Conservation (phyloP, 176 grass and related monocot genomes). For the Dactylis glomerata region DNA sequence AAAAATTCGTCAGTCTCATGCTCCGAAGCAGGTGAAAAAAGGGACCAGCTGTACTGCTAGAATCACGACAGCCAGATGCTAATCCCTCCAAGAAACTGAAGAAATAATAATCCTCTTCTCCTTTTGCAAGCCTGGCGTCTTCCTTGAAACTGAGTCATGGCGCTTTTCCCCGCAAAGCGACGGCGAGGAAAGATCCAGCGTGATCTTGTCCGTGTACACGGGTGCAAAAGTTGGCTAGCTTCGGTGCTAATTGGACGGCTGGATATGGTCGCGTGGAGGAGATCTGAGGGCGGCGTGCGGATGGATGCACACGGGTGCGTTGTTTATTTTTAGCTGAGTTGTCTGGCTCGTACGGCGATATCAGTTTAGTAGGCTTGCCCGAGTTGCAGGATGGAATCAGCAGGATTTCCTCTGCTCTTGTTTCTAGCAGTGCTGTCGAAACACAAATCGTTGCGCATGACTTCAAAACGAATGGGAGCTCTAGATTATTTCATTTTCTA, state of each 20-base stretch:
- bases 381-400: too few species aligned
- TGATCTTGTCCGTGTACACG: conserved; percentile 1
- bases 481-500: too few species aligned
- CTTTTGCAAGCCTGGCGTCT: neutral
- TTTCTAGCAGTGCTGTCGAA: too few species aligned
- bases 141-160: neutral
- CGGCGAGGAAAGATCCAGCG: neutral
- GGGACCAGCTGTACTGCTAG: neutral
- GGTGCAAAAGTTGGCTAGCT: neutral
- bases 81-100: neutral
- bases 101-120: neutral
- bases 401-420: too few species aligned
- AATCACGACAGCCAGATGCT: neutral
- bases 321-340: neutral
- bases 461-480: too few species aligned
- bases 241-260: neutral
- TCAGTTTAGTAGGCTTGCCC: too few species aligned
- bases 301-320: neutral
- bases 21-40: too few species aligned
- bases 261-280: neutral
- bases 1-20: neutral
- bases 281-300: neutral
- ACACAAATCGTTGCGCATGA: too few species aligned
- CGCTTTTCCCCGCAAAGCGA: neutral
- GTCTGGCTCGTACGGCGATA: neutral